These are phyloP conservation scores for Tricholoma flavovirens DNA, from an alignment of 768 basidiomycete genomes.

Conservation along the genomic window DNA sequence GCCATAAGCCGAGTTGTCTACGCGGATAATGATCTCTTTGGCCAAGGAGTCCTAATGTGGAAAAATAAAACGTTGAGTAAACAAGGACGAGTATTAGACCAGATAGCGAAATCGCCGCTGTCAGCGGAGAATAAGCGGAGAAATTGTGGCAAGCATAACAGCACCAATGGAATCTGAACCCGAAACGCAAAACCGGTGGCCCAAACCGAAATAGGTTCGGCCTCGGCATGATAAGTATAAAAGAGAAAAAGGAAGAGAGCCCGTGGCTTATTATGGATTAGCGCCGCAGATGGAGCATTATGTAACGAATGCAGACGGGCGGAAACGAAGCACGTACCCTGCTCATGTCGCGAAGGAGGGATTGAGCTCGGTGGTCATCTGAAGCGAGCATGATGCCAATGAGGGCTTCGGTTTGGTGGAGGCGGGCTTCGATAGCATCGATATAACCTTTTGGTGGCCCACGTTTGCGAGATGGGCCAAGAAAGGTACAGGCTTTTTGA, in stretches of 20 bases:
- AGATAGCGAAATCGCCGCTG: not conserved
- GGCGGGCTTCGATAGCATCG: slow-evolving; percentile 85
- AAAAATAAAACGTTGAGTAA: not conserved
- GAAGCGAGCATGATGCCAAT: slow-evolving; percentile 74
- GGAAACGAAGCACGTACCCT: slow-evolving; percentile 34
- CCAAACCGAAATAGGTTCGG: too few species aligned
- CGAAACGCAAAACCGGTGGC: too few species aligned
- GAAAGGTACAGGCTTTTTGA: slow-evolving; percentile 70
- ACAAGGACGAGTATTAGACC: not conserved
- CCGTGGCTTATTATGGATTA: too few species aligned
- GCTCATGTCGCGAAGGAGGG: slow-evolving; percentile 44
- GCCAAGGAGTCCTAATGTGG: slow-evolving; percentile 62
- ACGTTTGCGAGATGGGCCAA: slow-evolving; percentile 75
- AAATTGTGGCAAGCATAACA: too few species aligned
- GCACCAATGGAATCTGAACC: too few species aligned
- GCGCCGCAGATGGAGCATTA: not conserved
- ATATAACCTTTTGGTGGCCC: slow-evolving; percentile 94
- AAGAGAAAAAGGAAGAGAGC: too few species aligned
- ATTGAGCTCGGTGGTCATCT: slow-evolving; percentile 32
- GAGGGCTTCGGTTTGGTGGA: slow-evolving; percentile 88
- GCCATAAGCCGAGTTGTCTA: slow-evolving; percentile 79
- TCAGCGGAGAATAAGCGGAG: not conserved
- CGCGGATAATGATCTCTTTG: slow-evolving; percentile 72
- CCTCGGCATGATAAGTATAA: not conserved
- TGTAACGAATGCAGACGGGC: not conserved